These are phyloP conservation scores for Kluyveromyces marxianus DNA, from an alignment of 1,139 yeast genomes.

Conservation along the genomic window DNA sequence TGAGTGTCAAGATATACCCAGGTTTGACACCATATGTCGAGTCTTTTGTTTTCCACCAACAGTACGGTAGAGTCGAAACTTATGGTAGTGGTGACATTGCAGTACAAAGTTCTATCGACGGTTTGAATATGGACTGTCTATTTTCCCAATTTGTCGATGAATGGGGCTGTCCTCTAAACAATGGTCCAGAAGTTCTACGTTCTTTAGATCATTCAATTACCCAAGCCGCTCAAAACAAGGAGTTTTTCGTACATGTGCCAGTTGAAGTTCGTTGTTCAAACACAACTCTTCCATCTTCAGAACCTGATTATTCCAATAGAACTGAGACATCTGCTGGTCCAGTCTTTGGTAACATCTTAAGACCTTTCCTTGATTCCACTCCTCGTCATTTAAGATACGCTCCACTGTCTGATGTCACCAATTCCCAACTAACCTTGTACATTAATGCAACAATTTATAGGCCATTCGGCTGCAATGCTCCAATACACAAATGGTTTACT, in stretches of 20 bases:
- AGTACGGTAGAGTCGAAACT: conserved; percentile 71
- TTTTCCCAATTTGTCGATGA: conserved; percentile 93
- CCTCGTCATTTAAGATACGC: conserved; percentile 52
- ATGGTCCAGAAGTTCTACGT: conserved; percentile 66
- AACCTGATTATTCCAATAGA: conserved; percentile 33
- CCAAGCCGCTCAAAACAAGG: conserved; percentile 51
- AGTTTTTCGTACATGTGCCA: conserved; percentile 87
- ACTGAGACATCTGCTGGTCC: conserved; percentile 58
- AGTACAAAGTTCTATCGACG: conserved; percentile 77
- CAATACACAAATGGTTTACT: conserved; percentile 74
- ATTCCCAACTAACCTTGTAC: conserved; percentile 75
- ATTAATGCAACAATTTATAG: conserved; percentile 94
- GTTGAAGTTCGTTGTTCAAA: conserved; percentile 92
- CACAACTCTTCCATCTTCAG: conserved; percentile 48
- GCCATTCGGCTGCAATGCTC: conserved; percentile 72
- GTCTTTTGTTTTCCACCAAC: conserved; percentile 73
- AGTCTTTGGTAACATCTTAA: conserved; percentile 70
- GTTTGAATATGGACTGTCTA: conserved; percentile 90
- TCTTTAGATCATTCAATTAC: conserved; percentile 55
- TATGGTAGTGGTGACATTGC: conserved; percentile 58
- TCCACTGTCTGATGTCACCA: conserved; percentile 49
- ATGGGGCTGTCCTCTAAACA: conserved; percentile 84
- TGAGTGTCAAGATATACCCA: conserved; percentile 67
- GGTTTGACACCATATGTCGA: conserved; percentile 78
- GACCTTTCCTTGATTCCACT: conserved; percentile 76